These are phyloP conservation scores for Trichoderma reesei DNA, from an alignment of 495 filamentous ascomycete genomes.

Conservation along the genomic window DNA sequence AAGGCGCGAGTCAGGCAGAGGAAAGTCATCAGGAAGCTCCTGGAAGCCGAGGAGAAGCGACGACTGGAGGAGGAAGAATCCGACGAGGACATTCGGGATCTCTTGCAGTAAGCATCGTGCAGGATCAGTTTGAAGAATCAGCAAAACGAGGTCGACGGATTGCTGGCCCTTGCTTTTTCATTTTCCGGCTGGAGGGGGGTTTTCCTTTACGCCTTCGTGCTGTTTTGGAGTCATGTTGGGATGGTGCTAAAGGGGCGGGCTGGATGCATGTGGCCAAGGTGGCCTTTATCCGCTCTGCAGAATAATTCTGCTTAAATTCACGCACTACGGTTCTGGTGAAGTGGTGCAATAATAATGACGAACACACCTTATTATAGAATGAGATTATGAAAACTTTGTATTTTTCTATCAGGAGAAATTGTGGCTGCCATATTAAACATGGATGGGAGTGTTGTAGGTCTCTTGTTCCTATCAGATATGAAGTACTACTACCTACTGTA, in stretches of 20 bases:
- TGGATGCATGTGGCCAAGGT: slow-evolving; percentile 5
- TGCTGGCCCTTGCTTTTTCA: neutral
- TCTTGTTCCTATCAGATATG: too few species aligned
- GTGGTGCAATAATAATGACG: neutral
- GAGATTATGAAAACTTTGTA: neutral
- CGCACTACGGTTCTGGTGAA: neutral
- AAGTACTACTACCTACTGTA: too few species aligned
- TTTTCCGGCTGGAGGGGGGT: too few species aligned
- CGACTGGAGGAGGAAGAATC: slow-evolving; percentile 30
- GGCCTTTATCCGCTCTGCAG: neutral
- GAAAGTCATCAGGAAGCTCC: slow-evolving; percentile 46
- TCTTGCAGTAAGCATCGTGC: slow-evolving; percentile 47
- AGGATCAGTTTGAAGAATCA: neutral
- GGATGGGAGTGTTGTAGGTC: too few species aligned
- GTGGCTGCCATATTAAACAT: too few species aligned
- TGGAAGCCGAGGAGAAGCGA: slow-evolving; percentile 41
- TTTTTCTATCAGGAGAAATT: neutral
- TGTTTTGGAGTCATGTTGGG: neutral
- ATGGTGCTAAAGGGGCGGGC: neutral
- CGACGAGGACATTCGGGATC: slow-evolving; percentile 57
- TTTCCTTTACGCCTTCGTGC: neutral
- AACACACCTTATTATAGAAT: neutral
- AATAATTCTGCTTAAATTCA: neutral
- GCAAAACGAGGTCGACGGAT: neutral
- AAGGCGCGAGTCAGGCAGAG: slow-evolving; percentile 55